These are phyloP conservation scores for Knoxia roxburghii DNA, from an alignment of 257 asterid genomes.

Conservation along the genomic window DNA sequence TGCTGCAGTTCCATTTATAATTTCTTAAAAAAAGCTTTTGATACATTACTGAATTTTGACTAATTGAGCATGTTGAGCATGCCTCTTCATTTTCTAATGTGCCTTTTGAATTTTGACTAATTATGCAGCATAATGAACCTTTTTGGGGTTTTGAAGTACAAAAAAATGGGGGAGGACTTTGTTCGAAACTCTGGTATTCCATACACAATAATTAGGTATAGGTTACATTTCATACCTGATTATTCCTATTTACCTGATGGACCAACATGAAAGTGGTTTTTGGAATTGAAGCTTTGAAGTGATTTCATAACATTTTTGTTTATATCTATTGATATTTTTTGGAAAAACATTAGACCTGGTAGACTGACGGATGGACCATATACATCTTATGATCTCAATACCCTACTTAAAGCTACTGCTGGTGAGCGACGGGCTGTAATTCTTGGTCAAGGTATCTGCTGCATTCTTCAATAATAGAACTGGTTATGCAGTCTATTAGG, in stretches of 20 bases:
- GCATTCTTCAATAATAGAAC: not conserved
- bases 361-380: slow-evolving; percentile 95
- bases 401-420: slow-evolving; percentile 88
- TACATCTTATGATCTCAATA: slow-evolving; percentile 91
- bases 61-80: too few species aligned
- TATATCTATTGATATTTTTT: not conserved
- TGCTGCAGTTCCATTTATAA: not conserved
- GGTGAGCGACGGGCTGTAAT: slow-evolving; percentile 97
- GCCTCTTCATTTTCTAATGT: too few species aligned
- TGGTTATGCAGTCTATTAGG: not conserved
- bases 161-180: slow-evolving; percentile 98
- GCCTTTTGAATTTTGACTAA: slow-evolving; percentile 16
- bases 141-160: slow-evolving; percentile 89
- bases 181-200: slow-evolving; percentile 83
- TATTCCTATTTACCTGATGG: not conserved
- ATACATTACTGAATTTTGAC: too few species aligned
- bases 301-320: not conserved
- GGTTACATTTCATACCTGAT: slow-evolving; percentile 8
- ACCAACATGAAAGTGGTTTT: not conserved
- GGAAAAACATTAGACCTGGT: slow-evolving; percentile 52
- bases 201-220: slow-evolving; percentile 77
- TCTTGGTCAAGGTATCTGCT: slow-evolving; percentile 69
- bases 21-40: not conserved
- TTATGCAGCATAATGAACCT: slow-evolving; percentile 74
- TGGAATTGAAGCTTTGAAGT: not conserved